Base-by-base conservation (phyloP, 306 rosid genomes). In the Fragaria iinumae region DNA sequence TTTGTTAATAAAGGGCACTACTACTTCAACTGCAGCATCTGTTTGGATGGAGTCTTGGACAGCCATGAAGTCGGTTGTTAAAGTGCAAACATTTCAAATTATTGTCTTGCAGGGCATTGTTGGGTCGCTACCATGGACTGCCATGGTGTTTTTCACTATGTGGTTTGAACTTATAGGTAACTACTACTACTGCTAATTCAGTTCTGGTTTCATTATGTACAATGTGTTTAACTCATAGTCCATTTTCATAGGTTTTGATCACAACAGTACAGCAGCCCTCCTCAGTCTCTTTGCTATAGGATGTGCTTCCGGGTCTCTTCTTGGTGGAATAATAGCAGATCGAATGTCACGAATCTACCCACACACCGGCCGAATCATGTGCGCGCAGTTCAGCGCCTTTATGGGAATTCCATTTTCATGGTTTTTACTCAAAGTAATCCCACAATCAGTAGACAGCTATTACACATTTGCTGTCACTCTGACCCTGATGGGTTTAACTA, bases 121-220 rank as follows among this genome's bases (percentile, higher is more conserved):
- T 72, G 97, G 97, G 43, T 95, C 97, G 9, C 88, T 95, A 41
- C 99, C 99, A n/a, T 95, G 99, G 99, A 95, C 97, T 66, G 97
- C 99, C 84, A 95, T 92, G 99, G 99, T 95, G 83, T 95, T 95
- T 91, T 92, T 95, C 90, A 95, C 99, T 50, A 92, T 95, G 99
- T 95, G 99, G 99, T 95, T 95, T 47, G 91, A 95, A 87, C 85
- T 95, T 67, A 88, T 95, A 16, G 99, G 99, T 92, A 85, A 82
- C 89, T 55, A 69, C 76, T 57, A 69, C 76, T 57, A 6, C 36
- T 59, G 74, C 44, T 20, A 67, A 23, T 65, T 76, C 23, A 21
- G 12, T 39, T 6, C 32, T 20, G 25, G 68, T 45, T 32, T 13
- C 13, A 59, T 9, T 14, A 13, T 12, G 10, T 10, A 43, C 25